Base-by-base conservation (phyloP, 176 grass and related monocot species). In the Triticum dicoccoides region DNA sequence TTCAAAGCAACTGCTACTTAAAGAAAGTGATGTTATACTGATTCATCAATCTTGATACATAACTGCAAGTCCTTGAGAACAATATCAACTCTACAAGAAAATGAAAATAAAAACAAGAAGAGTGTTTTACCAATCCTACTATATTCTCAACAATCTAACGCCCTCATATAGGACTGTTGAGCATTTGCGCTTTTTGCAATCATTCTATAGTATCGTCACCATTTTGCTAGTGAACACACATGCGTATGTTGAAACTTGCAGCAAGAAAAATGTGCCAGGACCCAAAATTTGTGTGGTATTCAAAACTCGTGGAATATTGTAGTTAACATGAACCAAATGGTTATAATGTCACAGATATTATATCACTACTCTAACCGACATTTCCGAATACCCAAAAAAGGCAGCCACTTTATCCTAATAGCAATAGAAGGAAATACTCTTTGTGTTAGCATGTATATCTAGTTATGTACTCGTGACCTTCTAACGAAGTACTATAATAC, bases 1-100 rank as follows among this genome's bases (percentile, higher is more conserved):
- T 82, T 68, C 61, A 42, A 68, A 39, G 44, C 9, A 83, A 30
- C n/a, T 77, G 24, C 12, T 69, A 69, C 67, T 29, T 61, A 49
- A 78, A 68, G 11, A 9, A 69, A 83, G 49, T 25, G 34, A 72
- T 41, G 47, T 4, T 69, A 70, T 13, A 78, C 49, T 65, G 25
- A 32, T 56, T 76, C 33, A 56, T 75, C 32, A 37, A 80, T 51
- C 24, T 66, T 87, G 69, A 81, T 63, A 33, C 17, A 69, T 69
- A 49, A 79, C 11, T 72, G 52, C 9, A 79, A 73, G 11, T 15
- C 25, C 52, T 51, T 72, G 18, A 73, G 37, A 61, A 65, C 5
- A 27, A 61, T 25, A 41, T 37, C 42, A 73, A 76, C 4, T 80
- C 21, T 39, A 35, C 2, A 14, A 69, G 12, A 24, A 38, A 73